Evolutionary conservation across 2,329 filamentous ascomycete genomes (phyloP).

Genomic region (Epichloe bromicola): DNA sequence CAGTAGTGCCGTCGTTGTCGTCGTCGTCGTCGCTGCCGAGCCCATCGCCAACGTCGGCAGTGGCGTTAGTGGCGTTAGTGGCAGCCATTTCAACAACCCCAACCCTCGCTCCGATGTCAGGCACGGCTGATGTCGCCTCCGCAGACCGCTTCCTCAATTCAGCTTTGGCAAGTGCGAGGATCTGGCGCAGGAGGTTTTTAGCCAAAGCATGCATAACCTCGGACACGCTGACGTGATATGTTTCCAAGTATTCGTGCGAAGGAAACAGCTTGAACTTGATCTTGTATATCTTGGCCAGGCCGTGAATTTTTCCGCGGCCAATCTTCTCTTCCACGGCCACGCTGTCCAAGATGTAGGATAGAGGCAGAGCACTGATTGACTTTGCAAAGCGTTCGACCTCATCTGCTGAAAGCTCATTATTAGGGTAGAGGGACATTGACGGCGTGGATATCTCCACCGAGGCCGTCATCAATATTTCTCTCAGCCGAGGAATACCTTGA

Average conservation of each 20-base stretch:
- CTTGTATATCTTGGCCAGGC: slow-evolving; percentile 72
- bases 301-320: slow-evolving; percentile 53
- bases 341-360: slow-evolving; percentile 73
- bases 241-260: slow-evolving; percentile 65
- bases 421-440: slow-evolving; percentile 72
- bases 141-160: slow-evolving; percentile 74
- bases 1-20: slow-evolving; percentile 55
- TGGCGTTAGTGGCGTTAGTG: slow-evolving; percentile 18
- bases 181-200: slow-evolving; percentile 58
- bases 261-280: slow-evolving; percentile 77
- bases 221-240: slow-evolving; percentile 67
- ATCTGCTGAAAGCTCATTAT: slow-evolving; percentile 53
- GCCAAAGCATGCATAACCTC: slow-evolving; percentile 77
- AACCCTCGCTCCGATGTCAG: slow-evolving; percentile 51
- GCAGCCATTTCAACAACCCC: slow-evolving; percentile 40
- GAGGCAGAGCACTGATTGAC: slow-evolving; percentile 72
- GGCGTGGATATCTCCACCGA: slow-evolving; percentile 82
- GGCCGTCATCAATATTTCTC: slow-evolving; percentile 98
- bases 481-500: slow-evolving; percentile 87
- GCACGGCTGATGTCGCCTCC: slow-evolving; percentile 55
- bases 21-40: slow-evolving; percentile 60
- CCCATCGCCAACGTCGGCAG: slow-evolving; percentile 20
- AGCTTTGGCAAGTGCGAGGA: slow-evolving; percentile 57
- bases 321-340: slow-evolving; percentile 70
- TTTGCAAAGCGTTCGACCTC: slow-evolving; percentile 77